A percentile compares a stretch with the other conserved stretches of the same genome.
Evolutionary conservation across 2,329 filamentous ascomycete genomes (phyloP).

Genomic region (Cladosporium oxysporum): DNA sequence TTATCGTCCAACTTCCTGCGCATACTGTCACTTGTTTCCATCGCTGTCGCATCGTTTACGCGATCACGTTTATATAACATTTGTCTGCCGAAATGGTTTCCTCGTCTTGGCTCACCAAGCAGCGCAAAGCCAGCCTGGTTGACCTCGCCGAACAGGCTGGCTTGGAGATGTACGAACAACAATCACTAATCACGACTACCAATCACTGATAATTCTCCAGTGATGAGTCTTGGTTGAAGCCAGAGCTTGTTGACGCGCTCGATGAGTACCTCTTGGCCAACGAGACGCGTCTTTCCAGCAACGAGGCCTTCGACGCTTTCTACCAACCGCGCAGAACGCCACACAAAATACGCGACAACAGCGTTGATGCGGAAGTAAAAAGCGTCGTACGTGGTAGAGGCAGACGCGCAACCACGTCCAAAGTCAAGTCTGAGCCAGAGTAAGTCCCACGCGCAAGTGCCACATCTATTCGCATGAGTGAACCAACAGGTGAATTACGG

Average conservation of each 20-base stretch:
- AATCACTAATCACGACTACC: slow-evolving; percentile 53
- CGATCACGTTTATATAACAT: slow-evolving; percentile 44
- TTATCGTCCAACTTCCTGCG: not conserved
- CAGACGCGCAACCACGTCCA: slow-evolving; percentile 35
- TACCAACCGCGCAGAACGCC: slow-evolving; percentile 62
- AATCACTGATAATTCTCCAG: slow-evolving; percentile 22
- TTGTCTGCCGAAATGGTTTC: slow-evolving; percentile 18
- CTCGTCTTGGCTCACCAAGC: slow-evolving; percentile 34
- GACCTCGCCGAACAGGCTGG: slow-evolving; percentile 35
- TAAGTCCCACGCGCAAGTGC: slow-evolving; percentile 23
- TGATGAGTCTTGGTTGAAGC: slow-evolving; percentile 68
- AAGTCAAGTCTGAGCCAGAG: slow-evolving; percentile 40
- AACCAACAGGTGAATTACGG: too few species aligned
- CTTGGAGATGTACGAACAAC: slow-evolving; percentile 30
- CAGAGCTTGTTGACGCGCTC: slow-evolving; percentile 73
- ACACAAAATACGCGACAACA: slow-evolving; percentile 45
- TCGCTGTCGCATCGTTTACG: slow-evolving; percentile 51
- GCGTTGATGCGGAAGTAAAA: slow-evolving; percentile 32
- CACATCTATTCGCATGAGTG: not conserved
- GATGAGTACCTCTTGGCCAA: slow-evolving; percentile 74
- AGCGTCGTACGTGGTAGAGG: slow-evolving; percentile 33
- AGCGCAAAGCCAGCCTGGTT: slow-evolving; percentile 35
- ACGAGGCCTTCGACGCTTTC: slow-evolving; percentile 71
- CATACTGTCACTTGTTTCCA: not conserved
- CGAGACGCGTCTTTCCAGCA: slow-evolving; percentile 62